phyloP scores from a whole-genome alignment of 2,329 filamentous ascomycete species.

The Leptographium lundbergii region DNA sequence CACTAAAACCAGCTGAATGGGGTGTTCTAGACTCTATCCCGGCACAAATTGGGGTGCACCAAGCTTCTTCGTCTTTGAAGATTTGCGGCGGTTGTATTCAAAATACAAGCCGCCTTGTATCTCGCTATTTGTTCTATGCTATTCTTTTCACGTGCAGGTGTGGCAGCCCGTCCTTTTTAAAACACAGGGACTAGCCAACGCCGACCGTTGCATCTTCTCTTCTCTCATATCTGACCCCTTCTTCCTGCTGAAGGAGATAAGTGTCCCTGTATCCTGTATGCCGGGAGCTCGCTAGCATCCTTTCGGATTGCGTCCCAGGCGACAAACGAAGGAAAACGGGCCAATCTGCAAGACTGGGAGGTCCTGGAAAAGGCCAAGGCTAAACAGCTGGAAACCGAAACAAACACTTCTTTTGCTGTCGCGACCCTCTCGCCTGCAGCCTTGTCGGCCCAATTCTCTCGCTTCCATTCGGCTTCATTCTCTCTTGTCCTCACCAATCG shows the following conservation, averaged over 20 bases:
- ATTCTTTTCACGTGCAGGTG: neutral
- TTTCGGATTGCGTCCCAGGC: neutral
- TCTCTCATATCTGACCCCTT: neutral
- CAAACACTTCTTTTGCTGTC: neutral
- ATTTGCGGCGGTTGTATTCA: neutral
- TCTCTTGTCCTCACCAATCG: neutral
- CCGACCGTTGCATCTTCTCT: neutral
- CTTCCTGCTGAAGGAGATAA: neutral
- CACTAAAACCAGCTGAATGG: neutral
- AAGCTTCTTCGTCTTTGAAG: neutral
- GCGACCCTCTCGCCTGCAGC: neutral
- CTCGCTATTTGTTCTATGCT: neutral
- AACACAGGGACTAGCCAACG: neutral
- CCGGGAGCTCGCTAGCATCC: neutral
- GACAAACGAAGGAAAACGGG: neutral
- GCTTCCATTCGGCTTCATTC: neutral
- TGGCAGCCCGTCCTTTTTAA: neutral
- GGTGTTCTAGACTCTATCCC: constrained; percentile 1
- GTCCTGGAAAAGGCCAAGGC: neutral
- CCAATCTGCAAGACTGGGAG: neutral
- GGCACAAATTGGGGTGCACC: neutral
- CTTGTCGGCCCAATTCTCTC: neutral
- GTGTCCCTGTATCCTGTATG: neutral
- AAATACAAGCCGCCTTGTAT: neutral
- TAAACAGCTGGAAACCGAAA: neutral